These are phyloP conservation scores for Kurtzmaniella cleridarum DNA, from an alignment of 805 yeast genomes.

Conservation along the genomic window DNA sequence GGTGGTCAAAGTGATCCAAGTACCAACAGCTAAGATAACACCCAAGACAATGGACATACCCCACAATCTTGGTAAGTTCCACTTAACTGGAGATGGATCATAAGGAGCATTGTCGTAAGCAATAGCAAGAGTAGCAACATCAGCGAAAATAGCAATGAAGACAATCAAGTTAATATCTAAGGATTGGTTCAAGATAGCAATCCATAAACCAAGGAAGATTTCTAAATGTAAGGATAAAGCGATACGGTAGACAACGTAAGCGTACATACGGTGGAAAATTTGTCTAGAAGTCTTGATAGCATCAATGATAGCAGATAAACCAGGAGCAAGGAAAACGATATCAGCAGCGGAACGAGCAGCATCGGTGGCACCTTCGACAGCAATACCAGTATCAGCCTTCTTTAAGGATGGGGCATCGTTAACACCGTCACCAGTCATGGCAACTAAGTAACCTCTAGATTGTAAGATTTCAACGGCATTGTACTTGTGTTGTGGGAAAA, in stretches of 20 bases:
- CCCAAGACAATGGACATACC: slow-evolving; percentile 92
- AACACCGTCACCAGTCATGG: slow-evolving; percentile 99
- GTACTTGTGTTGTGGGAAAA: slow-evolving; percentile 97
- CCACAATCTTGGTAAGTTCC: slow-evolving; percentile 97
- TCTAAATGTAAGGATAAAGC: slow-evolving; percentile 94
- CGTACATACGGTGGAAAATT: slow-evolving; percentile 98
- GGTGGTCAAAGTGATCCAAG: slow-evolving; percentile 93
- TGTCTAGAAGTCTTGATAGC: slow-evolving; percentile 90
- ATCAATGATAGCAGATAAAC: slow-evolving; percentile 91
- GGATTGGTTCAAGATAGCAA: slow-evolving; percentile 84
- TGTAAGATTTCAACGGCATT: slow-evolving; percentile 93
- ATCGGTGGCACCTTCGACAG: slow-evolving; percentile 97
- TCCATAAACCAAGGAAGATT: slow-evolving; percentile 93
- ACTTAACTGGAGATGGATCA: slow-evolving; percentile 88
- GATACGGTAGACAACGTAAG: slow-evolving; percentile 96
- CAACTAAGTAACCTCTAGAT: slow-evolving; percentile 94
- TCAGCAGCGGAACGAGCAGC: slow-evolving; percentile 97
- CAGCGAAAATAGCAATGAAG: slow-evolving; percentile 95
- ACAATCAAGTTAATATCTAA: slow-evolving; percentile 88
- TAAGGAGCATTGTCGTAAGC: slow-evolving; percentile 97
- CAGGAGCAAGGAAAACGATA: slow-evolving; percentile 90
- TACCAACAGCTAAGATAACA: slow-evolving; percentile 78
- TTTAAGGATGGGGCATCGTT: slow-evolving; percentile 96
- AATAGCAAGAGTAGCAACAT: slow-evolving; percentile 94
- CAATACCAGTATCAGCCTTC: slow-evolving; percentile 91